Evolutionary conservation across 2,329 filamentous ascomycete species (phyloP).

Genomic region (Fusarium neocosmosporiellum): DNA sequence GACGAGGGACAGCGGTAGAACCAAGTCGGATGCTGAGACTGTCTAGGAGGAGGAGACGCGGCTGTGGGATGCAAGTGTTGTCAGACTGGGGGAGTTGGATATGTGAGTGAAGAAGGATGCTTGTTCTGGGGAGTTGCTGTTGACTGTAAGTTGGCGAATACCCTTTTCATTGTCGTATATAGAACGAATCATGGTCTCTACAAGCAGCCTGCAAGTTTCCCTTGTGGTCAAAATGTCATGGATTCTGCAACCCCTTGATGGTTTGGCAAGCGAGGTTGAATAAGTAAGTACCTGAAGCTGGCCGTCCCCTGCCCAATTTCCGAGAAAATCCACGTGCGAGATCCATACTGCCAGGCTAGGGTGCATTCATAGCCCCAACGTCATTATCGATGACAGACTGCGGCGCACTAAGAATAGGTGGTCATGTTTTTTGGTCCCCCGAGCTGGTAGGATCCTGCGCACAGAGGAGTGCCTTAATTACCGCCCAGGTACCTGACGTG

Average conservation of each 20-base stretch:
- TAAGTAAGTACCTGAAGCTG: neutral
- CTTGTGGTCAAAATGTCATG: neutral
- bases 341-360: neutral
- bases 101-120: neutral
- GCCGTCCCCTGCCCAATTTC: neutral
- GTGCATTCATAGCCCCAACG: neutral
- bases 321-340: conserved; percentile 1
- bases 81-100: neutral
- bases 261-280: neutral
- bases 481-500: neutral
- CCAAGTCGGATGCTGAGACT: conserved; percentile 9
- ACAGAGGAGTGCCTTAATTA: neutral
- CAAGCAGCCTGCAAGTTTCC: neutral
- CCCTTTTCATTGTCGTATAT: neutral
- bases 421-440: neutral
- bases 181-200: neutral
- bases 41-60: neutral
- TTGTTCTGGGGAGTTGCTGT: neutral
- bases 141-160: neutral
- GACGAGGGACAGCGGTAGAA: neutral
- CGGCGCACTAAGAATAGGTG: neutral
- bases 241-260: neutral
- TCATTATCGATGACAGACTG: neutral
- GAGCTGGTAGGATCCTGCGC: neutral
- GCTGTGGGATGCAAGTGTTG: neutral